Evolutionary conservation across 257 asterid genomes (phyloP), one percentile per base, ranked within the genome.

Genomic region (Rhazya stricta): DNA sequence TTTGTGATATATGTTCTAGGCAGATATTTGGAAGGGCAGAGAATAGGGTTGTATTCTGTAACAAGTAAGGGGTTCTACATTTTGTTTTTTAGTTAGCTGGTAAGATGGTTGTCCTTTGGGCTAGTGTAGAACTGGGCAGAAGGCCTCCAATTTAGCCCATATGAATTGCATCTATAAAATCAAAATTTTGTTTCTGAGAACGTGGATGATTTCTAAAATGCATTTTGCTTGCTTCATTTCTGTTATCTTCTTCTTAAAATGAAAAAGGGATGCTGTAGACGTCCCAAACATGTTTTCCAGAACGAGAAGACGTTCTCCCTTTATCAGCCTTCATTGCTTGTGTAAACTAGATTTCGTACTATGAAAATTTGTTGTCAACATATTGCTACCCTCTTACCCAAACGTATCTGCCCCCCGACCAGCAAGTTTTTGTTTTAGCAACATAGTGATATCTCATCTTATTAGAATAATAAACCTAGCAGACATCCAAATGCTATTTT

Each of bases 1-100:
- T 25, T 23, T 75, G 18, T 36, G 36, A 32, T 77, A n/a, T n/a
- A 32, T 72, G 25, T 56, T 21, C 7, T 67, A 69, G 71, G 80
- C 84, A 79, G 88, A 74, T 74, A 48, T 19, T 79, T 63, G 84
- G 75, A 19, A 56, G 77, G 72, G 77, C 76, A 32, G 77, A 67
- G 67, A 45, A 53, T 62, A 74, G 74, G 54, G 83, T 77, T 13
- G 84, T 81, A 54, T 60, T 77, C 46, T 81, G 79, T 67, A 79
- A 79, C 80, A 81, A 58, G 88, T 84, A 67, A 71, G 77, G 39
- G 48, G 29, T 71, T 71, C 78, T 54, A 27, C 21, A 53, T 69
- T 23, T n/a, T 76, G 2, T n/a, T n/a, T n/a, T n/a, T 62, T 37
- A 9, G 25, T 48, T 37, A 66, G 57, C 16, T 56, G 19, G 53